Conservation (phyloP, 1,139 yeast species). For the Lodderomyces parapsilosis region DNA sequence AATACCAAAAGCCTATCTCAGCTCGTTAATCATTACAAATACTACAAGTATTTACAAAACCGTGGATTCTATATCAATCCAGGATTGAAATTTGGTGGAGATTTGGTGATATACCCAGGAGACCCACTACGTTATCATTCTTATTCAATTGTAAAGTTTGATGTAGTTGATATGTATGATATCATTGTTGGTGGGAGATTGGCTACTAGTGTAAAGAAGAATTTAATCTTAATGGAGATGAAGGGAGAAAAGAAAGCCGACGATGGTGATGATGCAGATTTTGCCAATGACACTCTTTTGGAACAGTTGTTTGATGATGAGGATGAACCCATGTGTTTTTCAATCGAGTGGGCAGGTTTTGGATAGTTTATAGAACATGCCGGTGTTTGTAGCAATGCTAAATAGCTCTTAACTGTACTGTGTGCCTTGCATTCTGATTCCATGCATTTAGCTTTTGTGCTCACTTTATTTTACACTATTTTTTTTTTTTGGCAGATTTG, state of each 20-base stretch:
- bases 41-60: conserved; percentile 39
- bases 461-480: neutral
- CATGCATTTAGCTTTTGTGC: neutral
- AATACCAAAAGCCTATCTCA: neutral
- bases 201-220: conserved; percentile 90
- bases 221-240: conserved; percentile 59
- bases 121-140: conserved; percentile 91
- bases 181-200: conserved; percentile 82
- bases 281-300: conserved; percentile 11
- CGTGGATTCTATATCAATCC: conserved; percentile 65
- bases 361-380: conserved; percentile 37
- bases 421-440: neutral
- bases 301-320: conserved; percentile 12
- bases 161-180: conserved; percentile 49
- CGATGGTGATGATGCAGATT: conserved; percentile 11
- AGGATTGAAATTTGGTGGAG: conserved; percentile 89
- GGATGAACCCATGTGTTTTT: conserved; percentile 39
- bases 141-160: conserved; percentile 66
- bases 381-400: neutral
- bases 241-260: neutral
- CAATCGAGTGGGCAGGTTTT: conserved; percentile 83
- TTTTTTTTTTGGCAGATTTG: neutral
- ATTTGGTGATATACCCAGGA: conserved; percentile 88
- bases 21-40: conserved; percentile 17
- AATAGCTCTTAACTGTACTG: neutral